Evolutionary conservation across 345 rosid species (phyloP).

Genomic region (Ricinus communis): DNA sequence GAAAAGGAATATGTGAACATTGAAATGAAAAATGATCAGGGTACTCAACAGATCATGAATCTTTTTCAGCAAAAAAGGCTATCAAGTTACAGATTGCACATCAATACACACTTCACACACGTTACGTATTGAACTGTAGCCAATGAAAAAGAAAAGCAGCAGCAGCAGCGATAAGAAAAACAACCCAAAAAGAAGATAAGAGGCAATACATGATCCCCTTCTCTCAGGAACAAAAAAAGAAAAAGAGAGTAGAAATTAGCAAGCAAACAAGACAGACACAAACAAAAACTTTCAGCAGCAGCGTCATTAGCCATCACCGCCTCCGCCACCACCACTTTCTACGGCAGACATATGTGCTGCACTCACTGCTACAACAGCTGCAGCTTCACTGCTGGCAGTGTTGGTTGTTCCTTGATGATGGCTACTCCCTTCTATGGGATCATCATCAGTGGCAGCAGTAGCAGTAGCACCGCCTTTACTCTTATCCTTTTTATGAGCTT

Average conservation of each 20-base stretch:
- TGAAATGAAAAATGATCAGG: too few relatives aligned
- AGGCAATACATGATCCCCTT: too few relatives aligned
- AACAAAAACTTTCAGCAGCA: not conserved
- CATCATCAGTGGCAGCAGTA: not conserved
- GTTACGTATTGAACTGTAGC: too few relatives aligned
- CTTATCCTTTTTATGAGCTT: not conserved
- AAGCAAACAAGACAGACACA: not conserved
- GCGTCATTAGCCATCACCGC: constrained; percentile 12
- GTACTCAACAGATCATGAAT: too few relatives aligned
- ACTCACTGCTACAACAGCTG: constrained; percentile 12
- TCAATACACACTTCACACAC: too few relatives aligned
- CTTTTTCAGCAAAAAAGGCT: too few relatives aligned
- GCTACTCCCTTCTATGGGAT: not conserved
- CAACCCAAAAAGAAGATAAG: too few relatives aligned
- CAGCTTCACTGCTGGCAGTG: constrained; percentile 7
- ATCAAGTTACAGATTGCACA: too few relatives aligned
- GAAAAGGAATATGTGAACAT: too few relatives aligned
- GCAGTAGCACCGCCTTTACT: not conserved
- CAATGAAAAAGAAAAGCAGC: too few relatives aligned
- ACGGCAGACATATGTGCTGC: constrained; percentile 19
- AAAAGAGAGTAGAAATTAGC: not conserved
- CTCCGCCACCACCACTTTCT: constrained; percentile 26
- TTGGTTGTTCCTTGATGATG: constrained; percentile 6
- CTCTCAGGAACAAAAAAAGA: too few relatives aligned
- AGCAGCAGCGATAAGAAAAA: too few relatives aligned